Base-by-base conservation (phyloP, 2,329 filamentous ascomycete genomes). In the Aspergillus sp. region DNA sequence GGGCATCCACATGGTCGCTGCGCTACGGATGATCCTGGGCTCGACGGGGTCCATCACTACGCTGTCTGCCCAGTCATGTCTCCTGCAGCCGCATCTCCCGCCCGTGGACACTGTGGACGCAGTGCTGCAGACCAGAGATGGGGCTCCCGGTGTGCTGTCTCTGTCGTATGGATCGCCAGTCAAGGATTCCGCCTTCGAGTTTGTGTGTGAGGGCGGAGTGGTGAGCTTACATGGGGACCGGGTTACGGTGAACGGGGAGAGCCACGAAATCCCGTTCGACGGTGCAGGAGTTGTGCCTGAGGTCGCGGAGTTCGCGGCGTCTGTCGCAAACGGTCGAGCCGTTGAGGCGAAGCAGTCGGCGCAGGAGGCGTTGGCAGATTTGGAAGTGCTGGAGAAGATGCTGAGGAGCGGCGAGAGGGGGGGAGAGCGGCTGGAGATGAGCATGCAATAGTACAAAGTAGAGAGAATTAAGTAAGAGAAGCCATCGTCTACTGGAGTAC, bases 71-170 rank as follows among this genome's bases (percentile, higher is more conserved):
- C 70, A 68, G 26, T 67, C 68, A 0, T 55, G 58, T 13, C 66
- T 68, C 41, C 49, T 71, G 29, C 63, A 72, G 39, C 41, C 61
- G 15, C 64, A 75, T 47, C 56, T 78, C 1, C 64, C 69, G 0
- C 72, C 73, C 0, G 57, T 74, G 2, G 74, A 78, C 42, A 76
- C 73, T 0, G 54, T 75, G 4, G 66, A 75, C 45, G 70, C 72
- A 1, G 64, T 64, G 1, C 46, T 68, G 15, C 63, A 63, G 47
- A 61, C 70, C 2, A 56, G 51, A 24, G 63, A 61, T 26, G 71
- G 71, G 2, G 56, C 62, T 2, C 63, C 64, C 1, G 74, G 73
- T 0, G 66, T 66, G 0, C 56, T 76, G 7, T 61, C 56, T 2
- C 49, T 73, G 2, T 69, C 64, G 0, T 74, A 69, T 43, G 73